These are phyloP conservation scores for Colletotrichum cordylinicola DNA, from an alignment of 2,329 filamentous ascomycete genomes.

Conservation along the genomic window DNA sequence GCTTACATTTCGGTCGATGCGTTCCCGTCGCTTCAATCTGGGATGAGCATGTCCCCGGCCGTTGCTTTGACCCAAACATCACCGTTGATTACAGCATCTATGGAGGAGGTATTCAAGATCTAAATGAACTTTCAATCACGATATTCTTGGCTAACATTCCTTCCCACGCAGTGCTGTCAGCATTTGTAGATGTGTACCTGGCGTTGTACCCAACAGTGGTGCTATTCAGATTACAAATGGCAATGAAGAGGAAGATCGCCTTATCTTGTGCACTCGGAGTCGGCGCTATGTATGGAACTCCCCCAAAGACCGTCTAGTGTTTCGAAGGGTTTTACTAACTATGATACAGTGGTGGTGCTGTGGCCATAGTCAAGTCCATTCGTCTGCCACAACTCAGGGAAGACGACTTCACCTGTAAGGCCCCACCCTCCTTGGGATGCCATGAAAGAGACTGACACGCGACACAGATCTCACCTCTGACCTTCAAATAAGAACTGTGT, in stretches of 20 bases:
- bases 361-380: constrained; percentile 39
- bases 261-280: constrained; percentile 42
- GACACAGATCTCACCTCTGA: constrained; percentile 39
- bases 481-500: constrained; percentile 51
- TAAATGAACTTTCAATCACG: background rate
- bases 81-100: constrained; percentile 37
- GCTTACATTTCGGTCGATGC: constrained; percentile 47
- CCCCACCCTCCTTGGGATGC: background rate
- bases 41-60: constrained; percentile 37
- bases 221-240: constrained; percentile 40
- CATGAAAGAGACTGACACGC: background rate
- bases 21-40: constrained; percentile 42
- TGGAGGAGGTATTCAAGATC: background rate
- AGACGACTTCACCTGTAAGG: constrained; percentile 28
- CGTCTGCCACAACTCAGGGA: constrained; percentile 33
- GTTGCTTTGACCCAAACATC: constrained; percentile 38
- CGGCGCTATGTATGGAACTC: constrained; percentile 36
- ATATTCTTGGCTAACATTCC: background rate
- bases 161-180: constrained; percentile 32
- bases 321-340: background rate
- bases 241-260: constrained; percentile 45
- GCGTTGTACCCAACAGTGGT: constrained; percentile 45
- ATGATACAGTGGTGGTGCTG: constrained; percentile 15
- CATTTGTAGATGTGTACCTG: constrained; percentile 44
- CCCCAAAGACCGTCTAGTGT: background rate